Base-by-base conservation (phyloP, 768 basidiomycete species). In the Xerocomus spinulosus region DNA sequence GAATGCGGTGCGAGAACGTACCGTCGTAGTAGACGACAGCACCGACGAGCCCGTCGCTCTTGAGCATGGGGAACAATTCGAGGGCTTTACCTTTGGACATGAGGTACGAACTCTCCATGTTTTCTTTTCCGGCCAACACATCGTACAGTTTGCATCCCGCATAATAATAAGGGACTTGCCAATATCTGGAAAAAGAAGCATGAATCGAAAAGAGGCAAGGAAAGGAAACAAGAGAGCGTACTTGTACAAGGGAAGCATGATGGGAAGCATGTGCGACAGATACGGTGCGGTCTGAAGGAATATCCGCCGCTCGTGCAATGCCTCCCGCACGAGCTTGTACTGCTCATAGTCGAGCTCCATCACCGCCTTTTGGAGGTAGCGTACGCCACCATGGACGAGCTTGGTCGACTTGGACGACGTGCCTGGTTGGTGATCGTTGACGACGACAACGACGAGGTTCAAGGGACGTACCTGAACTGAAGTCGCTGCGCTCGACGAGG, bases 21-120 rank as follows among this genome's bases (percentile, higher is more conserved):
- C 94, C 94, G 60, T 99, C 95, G 57, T 99, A 96, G 70, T 98
- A 98, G 14, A 99, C 95, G 46, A 99, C 74, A 13, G 92, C 94
- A 17, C 94, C 94, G 26, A 93, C 92, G 10, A 97, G 77, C 3
- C 92, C 92, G 6, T 96, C 85, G 26, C 75, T 75, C 67, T 98
- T 97, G 52, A 99, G 77, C 90, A 95, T 96, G 0, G 95, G 95
- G 73, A 98, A 99, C 0, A 87, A 82, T 62, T 96, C 92, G 18
- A 97, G 71, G 0, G 95, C 92, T 62, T 93, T 92, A 10, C 89
- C 88, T 61, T 87, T 92, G 61, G 84, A 87, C 90, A 99, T 94
- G 54, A 96, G 74, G 68, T 98, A 98, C 7, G 92, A 92, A 2
- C 80, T 76, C 68, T 93, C 92, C 92, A 96, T 96, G 66, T 97